Evolutionary conservation across 1,139 yeast genomes (phyloP).

Genomic region (Pichia inconspicua): DNA sequence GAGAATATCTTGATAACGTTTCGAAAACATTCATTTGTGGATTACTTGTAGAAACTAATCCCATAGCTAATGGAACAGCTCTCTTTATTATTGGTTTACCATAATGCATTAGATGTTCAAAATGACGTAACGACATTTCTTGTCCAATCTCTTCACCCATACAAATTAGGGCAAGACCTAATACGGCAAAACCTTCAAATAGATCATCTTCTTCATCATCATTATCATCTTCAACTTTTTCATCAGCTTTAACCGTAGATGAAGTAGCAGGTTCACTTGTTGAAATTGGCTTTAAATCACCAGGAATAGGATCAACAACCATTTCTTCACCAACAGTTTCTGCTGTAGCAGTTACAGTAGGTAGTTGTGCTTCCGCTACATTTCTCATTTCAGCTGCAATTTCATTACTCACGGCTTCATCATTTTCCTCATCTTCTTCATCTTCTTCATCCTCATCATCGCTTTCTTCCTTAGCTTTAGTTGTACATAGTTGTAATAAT

Average conservation of each 20-base stretch:
- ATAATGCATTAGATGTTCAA: slow-evolving; percentile 95
- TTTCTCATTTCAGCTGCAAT: slow-evolving; percentile 5
- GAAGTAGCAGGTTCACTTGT: slow-evolving; percentile 3
- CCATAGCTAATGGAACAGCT: slow-evolving; percentile 97
- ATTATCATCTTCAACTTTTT: slow-evolving; percentile 19
- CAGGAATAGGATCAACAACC: neutral
- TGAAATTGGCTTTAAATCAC: neutral
- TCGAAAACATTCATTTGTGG: slow-evolving; percentile 98
- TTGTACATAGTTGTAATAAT: slow-evolving; percentile 77
- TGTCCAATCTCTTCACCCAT: slow-evolving; percentile 98
- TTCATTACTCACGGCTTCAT: slow-evolving; percentile 6
- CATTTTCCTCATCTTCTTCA: slow-evolving; percentile 26
- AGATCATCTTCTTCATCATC: slow-evolving; percentile 45
- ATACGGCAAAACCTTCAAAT: slow-evolving; percentile 82
- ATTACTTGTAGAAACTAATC: slow-evolving; percentile 83
- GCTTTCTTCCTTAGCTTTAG: slow-evolving; percentile 36
- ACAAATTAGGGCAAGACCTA: slow-evolving; percentile 90
- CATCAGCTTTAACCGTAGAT: slow-evolving; percentile 22
- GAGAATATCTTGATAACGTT: slow-evolving; percentile 91
- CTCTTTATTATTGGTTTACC: slow-evolving; percentile 89
- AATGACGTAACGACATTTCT: slow-evolving; percentile 95
- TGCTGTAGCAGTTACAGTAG: slow-evolving; percentile 6
- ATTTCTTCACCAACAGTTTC: slow-evolving; percentile 1
- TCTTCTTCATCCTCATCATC: slow-evolving; percentile 42
- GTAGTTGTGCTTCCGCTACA: slow-evolving; percentile 7